Evolutionary conservation across 208 protist genomes (phyloP).

Genomic region (Paratrypanosoma confusum): DNA sequence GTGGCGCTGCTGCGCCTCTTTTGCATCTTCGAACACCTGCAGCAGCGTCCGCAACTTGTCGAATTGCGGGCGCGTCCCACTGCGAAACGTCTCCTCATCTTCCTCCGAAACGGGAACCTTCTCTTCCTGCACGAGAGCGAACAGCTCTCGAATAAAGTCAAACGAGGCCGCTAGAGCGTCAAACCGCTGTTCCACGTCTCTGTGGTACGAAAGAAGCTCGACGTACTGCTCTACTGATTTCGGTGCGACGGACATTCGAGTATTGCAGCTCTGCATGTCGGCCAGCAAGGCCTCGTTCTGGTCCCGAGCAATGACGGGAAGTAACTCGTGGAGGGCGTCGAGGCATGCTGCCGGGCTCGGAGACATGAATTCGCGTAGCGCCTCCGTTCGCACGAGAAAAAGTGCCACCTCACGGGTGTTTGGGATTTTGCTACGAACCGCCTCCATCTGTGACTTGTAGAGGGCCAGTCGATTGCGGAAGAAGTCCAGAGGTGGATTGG

Average conservation of each 20-base stretch:
- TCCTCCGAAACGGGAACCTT: conserved; percentile 80
- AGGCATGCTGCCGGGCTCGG: conserved; percentile 85
- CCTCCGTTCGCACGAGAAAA: conserved; percentile 69
- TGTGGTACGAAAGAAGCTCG: conserved; percentile 80
- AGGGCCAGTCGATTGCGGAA: conserved; percentile 75
- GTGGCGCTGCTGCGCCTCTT: conserved; percentile 80
- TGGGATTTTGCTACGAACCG: conserved; percentile 79
- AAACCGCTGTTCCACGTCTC: conserved; percentile 56
- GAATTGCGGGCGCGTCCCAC: conserved; percentile 86
- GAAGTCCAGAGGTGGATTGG: conserved; percentile 66
- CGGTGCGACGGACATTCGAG: conserved; percentile 66
- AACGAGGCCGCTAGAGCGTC: conserved; percentile 71
- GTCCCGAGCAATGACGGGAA: conserved; percentile 82
- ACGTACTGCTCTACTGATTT: conserved; percentile 91
- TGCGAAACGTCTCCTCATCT: conserved; percentile 86
- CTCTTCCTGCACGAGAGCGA: conserved; percentile 78
- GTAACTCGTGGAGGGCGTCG: conserved; percentile 73
- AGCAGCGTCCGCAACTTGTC: conserved; percentile 87
- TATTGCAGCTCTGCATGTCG: conserved; percentile 75
- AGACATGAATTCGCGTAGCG: conserved; percentile 81
- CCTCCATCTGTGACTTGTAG: conserved; percentile 82
- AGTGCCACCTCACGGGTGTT: conserved; percentile 80
- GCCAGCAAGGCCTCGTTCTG: conserved; percentile 83
- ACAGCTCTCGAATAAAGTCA: conserved; percentile 87
- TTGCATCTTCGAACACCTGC: conserved; percentile 78